These are phyloP conservation scores for Teratosphaeria destructans DNA, from an alignment of 2,329 filamentous ascomycete genomes.

Conservation along the genomic window DNA sequence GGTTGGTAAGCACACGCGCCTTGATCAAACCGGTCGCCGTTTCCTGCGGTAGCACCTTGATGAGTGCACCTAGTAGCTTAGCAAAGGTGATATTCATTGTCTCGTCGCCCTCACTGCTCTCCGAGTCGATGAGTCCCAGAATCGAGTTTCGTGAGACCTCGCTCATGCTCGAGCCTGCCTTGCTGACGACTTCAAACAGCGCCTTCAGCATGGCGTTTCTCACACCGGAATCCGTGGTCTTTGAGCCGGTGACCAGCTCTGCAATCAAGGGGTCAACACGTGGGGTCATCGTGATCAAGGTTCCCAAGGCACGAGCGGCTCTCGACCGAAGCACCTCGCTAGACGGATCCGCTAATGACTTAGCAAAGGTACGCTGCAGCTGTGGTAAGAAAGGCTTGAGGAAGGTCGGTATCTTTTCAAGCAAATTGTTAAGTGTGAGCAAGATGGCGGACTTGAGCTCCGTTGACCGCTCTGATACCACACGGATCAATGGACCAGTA, in stretches of 20 bases:
- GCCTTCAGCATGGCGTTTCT: constrained; percentile 95
- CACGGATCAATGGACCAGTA: constrained; percentile 92
- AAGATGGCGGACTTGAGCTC: constrained; percentile 95
- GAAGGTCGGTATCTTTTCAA: constrained; percentile 93
- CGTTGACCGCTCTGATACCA: constrained; percentile 89
- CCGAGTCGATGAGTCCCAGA: constrained; percentile 76
- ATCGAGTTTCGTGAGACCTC: constrained; percentile 81
- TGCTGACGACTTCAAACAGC: constrained; percentile 89
- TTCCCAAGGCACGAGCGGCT: constrained; percentile 88
- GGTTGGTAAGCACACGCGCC: constrained; percentile 66
- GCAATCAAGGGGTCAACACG: constrained; percentile 88
- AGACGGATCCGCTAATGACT: constrained; percentile 83
- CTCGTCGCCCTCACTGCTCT: constrained; percentile 56
- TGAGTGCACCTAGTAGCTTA: constrained; percentile 76
- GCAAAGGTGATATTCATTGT: constrained; percentile 82
- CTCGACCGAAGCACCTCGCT: constrained; percentile 80
- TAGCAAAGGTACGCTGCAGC: constrained; percentile 91
- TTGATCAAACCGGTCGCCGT: constrained; percentile 52
- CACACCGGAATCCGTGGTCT: constrained; percentile 77
- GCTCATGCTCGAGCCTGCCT: constrained; percentile 89
- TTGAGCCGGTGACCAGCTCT: constrained; percentile 90
- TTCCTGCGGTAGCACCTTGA: constrained; percentile 72
- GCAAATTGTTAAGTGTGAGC: constrained; percentile 82
- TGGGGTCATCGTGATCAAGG: constrained; percentile 88
- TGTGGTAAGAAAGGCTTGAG: constrained; percentile 96